Evolutionary conservation across 139 green algal genomes (phyloP), one percentile per base, ranked within the genome.

Genomic region (Chlorokybus atmophyticus): DNA sequence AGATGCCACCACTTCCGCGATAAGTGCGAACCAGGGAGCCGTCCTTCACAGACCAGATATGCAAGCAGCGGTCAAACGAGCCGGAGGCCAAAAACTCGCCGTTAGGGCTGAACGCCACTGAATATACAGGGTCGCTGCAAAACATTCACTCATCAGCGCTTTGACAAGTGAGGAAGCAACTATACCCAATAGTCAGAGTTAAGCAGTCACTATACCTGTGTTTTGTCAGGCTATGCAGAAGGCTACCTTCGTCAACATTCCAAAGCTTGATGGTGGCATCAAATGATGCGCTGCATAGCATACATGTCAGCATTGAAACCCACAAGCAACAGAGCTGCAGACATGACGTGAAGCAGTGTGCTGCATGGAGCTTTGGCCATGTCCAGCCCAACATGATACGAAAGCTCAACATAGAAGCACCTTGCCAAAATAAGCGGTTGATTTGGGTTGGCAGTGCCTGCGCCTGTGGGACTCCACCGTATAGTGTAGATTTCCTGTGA

Each of bases 401-500:
- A n/a, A n/a, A n/a, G n/a, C n/a, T n/a, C n/a, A n/a, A n/a, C n/a
- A n/a, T n/a, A n/a, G n/a, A 55, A 3, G 30, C 57, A 69, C 23
- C 75, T 82, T 14, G 82, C 85, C 17, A 94, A 70, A 31, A 85
- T 65, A 32, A 79, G 74, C 29, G 63, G 67, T 64, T 76, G 51
- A 52, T 77, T 73, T 24, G 73, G 74, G 58, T 89, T 88, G 50
- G 63, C 30, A 2, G 68, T 76, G 32, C 72, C 66, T 19, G 71
- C 57, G 2, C 75, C 80, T 19, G 59, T 78, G 32, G 83, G 85
- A 49, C 66, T 79, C 85, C 85, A 94, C 57, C 74, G 83, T 53
- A 90, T 81, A 40, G 82, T 88, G 78, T 93, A 93, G 48, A 94
- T 85, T 64, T 93, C 83, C 55, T 67, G 51, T 10, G n/a, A n/a